Percentiles rank a stretch among this genome's conserved stretches.
Conservation (phyloP, 768 basidiomycete species). For the Tylopilus felleus region DNA sequence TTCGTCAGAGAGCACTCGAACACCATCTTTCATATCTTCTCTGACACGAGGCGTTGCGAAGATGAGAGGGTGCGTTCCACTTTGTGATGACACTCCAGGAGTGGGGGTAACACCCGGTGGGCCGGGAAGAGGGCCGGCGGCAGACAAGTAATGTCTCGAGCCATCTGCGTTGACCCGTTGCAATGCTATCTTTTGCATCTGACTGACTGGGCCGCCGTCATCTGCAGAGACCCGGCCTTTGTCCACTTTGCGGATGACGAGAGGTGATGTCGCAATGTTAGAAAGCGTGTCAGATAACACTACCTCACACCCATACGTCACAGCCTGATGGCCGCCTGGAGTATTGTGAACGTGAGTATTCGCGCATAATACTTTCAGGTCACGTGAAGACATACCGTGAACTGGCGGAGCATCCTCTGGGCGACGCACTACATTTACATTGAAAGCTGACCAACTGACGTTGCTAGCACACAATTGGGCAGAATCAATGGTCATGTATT, state of each 20-base stretch:
- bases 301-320: slow-evolving; percentile 90
- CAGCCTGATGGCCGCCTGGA: slow-evolving; percentile 68
- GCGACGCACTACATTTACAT: slow-evolving; percentile 82
- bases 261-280: slow-evolving; percentile 80
- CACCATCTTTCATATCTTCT: slow-evolving; percentile 78
- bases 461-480: slow-evolving; percentile 85
- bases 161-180: slow-evolving; percentile 81
- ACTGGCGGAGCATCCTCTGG: slow-evolving; percentile 61
- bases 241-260: slow-evolving; percentile 90
- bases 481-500: slow-evolving; percentile 93
- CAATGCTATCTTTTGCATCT: slow-evolving; percentile 95
- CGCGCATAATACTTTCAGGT: slow-evolving; percentile 36
- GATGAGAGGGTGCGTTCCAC: slow-evolving; percentile 76
- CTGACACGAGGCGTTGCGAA: slow-evolving; percentile 78
- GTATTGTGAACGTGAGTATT: slow-evolving; percentile 40
- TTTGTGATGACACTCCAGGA: slow-evolving; percentile 70
- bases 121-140: slow-evolving; percentile 80
- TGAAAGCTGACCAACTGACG: slow-evolving; percentile 91
- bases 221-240: slow-evolving; percentile 85
- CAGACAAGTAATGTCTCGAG: slow-evolving; percentile 82
- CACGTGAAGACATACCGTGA: slow-evolving; percentile 61
- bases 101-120: slow-evolving; percentile 69
- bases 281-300: slow-evolving; percentile 80
- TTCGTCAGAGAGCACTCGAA: slow-evolving; percentile 74
- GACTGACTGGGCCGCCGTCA: slow-evolving; percentile 89